A percentile compares a stretch with the other conserved stretches of the same genome.
These are phyloP conservation scores for Russula virescens DNA, from an alignment of 768 basidiomycete species.

Conservation along the genomic window DNA sequence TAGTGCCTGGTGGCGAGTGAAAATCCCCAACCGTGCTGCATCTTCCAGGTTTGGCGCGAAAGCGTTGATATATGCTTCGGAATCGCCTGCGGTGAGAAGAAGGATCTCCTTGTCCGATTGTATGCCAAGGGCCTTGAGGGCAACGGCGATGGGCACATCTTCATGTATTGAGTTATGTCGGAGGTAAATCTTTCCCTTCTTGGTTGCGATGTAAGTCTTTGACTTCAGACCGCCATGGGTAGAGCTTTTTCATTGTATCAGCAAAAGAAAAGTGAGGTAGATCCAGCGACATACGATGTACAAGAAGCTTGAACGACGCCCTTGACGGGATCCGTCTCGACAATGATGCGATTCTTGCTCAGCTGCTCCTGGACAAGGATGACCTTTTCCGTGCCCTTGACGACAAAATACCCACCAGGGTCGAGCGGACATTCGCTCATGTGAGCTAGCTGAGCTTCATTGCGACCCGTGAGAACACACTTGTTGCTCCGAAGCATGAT, in stretches of 20 bases:
- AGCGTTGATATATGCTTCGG: slow-evolving; percentile 77
- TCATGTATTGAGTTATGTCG: slow-evolving; percentile 97
- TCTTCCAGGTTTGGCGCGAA: slow-evolving; percentile 95
- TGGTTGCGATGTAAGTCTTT: slow-evolving; percentile 95
- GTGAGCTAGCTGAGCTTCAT: slow-evolving; percentile 76
- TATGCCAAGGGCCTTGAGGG: slow-evolving; percentile 92
- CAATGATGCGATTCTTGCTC: slow-evolving; percentile 98
- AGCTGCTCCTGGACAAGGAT: slow-evolving; percentile 98
- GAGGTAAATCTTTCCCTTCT: slow-evolving; percentile 91
- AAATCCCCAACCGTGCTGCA: slow-evolving; percentile 83
- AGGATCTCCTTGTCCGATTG: slow-evolving; percentile 98
- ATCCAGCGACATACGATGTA: slow-evolving; percentile 67
- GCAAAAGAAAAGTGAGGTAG: slow-evolving; percentile 13
- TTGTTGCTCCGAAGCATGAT: slow-evolving; percentile 97
- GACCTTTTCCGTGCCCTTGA: slow-evolving; percentile 98
- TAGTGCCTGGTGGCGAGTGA: slow-evolving; percentile 88
- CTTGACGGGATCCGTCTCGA: slow-evolving; percentile 88
- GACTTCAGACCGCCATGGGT: slow-evolving; percentile 86
- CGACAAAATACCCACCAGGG: slow-evolving; percentile 99
- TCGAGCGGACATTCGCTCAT: slow-evolving; percentile 98
- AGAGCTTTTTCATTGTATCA: slow-evolving; percentile 42
- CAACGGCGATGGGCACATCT: slow-evolving; percentile 93
- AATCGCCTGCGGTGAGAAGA: slow-evolving; percentile 85
- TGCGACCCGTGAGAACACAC: slow-evolving; percentile 78
- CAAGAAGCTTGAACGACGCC: slow-evolving; percentile 91